Percentiles rank a stretch among this genome's conserved stretches.
Evolutionary conservation across 768 basidiomycete genomes (phyloP).

Genomic region (Gloeophyllum trabeum): DNA sequence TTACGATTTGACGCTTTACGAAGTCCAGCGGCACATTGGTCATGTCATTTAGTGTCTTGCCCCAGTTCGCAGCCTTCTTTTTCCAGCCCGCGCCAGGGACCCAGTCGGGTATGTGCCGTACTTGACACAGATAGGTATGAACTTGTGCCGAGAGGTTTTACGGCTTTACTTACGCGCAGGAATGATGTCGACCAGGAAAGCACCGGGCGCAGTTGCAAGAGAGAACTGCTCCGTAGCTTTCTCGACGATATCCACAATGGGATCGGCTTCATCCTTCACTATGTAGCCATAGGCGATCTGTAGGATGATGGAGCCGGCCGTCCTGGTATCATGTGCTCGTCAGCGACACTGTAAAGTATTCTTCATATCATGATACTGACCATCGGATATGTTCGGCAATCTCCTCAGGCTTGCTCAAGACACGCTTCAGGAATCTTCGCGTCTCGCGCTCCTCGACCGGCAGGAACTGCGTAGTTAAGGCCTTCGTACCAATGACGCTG

Average conservation of each 20-base stretch:
- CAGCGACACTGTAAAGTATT: background rate
- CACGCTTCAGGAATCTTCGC: slow-evolving; percentile 28
- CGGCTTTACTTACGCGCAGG: slow-evolving; percentile 15
- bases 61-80: slow-evolving; percentile 17
- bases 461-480: slow-evolving; percentile 22
- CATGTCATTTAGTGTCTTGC: slow-evolving; percentile 8
- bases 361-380: too few relatives aligned
- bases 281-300: slow-evolving; percentile 18
- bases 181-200: slow-evolving; percentile 22
- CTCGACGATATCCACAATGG: slow-evolving; percentile 14
- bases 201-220: slow-evolving; percentile 17
- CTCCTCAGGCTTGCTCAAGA: slow-evolving; percentile 24
- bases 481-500: slow-evolving; percentile 28
- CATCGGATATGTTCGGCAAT: slow-evolving; percentile 27
- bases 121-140: slow-evolving; percentile 8
- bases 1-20: slow-evolving; percentile 21
- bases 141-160: background rate
- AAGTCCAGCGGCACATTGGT: slow-evolving; percentile 17
- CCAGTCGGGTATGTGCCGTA: slow-evolving; percentile 26
- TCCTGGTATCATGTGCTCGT: slow-evolving; percentile 8
- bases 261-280: slow-evolving; percentile 12
- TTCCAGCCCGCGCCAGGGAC: slow-evolving; percentile 27
- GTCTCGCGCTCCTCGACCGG: slow-evolving; percentile 29
- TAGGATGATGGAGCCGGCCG: slow-evolving; percentile 15
- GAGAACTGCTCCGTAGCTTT: slow-evolving; percentile 14